phyloP scores from a whole-genome alignment of 495 filamentous ascomycete genomes.

The Tuber melanosporum region DNA sequence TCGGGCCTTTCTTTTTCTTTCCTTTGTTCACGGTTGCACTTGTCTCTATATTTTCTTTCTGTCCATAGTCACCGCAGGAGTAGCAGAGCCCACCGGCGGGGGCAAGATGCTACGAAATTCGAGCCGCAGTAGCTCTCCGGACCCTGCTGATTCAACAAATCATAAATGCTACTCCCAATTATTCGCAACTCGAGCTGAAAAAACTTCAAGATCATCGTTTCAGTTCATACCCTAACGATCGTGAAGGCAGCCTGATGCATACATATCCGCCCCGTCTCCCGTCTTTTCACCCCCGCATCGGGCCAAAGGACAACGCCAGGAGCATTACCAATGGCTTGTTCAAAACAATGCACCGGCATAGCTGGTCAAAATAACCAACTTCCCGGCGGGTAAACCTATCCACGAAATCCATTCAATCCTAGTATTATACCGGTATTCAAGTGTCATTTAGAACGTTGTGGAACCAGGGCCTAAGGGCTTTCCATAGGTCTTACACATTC shows the following conservation, averaged over 20 bases:
- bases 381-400: not conserved
- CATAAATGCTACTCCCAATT: not conserved
- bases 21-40: conserved; percentile 31
- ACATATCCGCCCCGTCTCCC: not conserved
- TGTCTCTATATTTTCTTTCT: conserved; percentile 13
- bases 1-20: conserved; percentile 19
- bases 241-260: not conserved
- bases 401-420: not conserved
- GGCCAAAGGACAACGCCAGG: not conserved
- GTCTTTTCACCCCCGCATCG: not conserved
- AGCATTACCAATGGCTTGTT: not conserved
- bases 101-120: not conserved
- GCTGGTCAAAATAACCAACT: not conserved
- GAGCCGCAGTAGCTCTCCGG: not conserved
- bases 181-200: not conserved
- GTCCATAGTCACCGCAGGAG: conserved; percentile 16
- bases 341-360: not conserved
- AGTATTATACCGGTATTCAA: not conserved
- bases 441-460: not conserved
- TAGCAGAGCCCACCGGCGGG: conserved; percentile 14
- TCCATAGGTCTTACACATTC: not conserved
- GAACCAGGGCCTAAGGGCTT: not conserved
- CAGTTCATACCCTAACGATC: not conserved
- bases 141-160: not conserved
- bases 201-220: not conserved